Conservation (phyloP, 768 basidiomycete genomes). For the Mycena albidolilacea region DNA sequence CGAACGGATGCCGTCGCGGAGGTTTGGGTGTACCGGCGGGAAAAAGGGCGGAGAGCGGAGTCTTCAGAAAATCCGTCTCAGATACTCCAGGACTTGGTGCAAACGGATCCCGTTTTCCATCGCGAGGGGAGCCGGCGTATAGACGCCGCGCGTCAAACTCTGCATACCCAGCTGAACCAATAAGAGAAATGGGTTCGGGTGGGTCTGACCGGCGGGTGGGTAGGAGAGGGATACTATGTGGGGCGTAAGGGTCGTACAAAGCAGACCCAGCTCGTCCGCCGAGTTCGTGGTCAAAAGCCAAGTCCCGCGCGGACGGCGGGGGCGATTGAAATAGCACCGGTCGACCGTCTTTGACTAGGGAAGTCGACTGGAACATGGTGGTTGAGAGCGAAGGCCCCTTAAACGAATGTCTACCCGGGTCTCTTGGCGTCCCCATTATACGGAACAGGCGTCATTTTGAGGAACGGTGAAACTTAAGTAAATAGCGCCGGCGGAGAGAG, state of each 20-base stretch:
- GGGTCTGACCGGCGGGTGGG: conserved; percentile 10
- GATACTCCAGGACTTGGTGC: conserved; percentile 19
- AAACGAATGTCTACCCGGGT: too few relatives aligned
- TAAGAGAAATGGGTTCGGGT: conserved; percentile 9
- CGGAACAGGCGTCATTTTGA: too few relatives aligned
- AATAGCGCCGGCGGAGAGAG: too few relatives aligned
- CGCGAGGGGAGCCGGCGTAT: neutral
- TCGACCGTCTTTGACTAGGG: conserved; percentile 4
- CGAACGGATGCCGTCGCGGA: conserved; percentile 47
- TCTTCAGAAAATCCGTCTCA: conserved; percentile 28
- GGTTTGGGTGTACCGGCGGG: conserved; percentile 35
- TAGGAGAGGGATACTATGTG: conserved; percentile 14
- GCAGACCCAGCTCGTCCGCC: neutral
- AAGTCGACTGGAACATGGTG: conserved; percentile 14
- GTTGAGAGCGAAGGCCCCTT: neutral
- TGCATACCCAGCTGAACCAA: conserved; percentile 8
- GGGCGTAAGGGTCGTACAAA: conserved; percentile 28
- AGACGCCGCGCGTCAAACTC: conserved; percentile 18
- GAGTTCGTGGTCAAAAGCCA: neutral
- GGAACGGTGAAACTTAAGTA: too few relatives aligned
- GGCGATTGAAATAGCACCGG: conserved; percentile 9
- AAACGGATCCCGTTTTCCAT: neutral
- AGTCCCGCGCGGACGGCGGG: neutral
- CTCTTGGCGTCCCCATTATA: too few relatives aligned
- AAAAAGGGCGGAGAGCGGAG: conserved; percentile 34